Percentiles rank a stretch among this genome's conserved stretches.
phyloP scores from a whole-genome alignment of 108 stramenopile genomes.

The Mayamaea pseudoterrestris region DNA sequence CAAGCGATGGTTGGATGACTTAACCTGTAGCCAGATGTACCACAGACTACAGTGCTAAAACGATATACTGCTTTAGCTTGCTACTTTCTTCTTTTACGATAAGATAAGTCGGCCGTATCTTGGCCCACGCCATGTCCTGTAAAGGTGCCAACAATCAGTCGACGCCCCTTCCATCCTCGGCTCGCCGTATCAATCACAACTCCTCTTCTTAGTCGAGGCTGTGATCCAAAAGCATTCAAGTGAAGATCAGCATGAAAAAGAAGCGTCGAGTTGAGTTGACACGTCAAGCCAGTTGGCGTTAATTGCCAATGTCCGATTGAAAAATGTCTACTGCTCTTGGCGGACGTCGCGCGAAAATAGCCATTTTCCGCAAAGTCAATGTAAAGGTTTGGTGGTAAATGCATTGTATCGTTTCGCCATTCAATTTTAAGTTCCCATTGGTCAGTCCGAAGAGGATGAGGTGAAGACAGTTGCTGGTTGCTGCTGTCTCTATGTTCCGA shows the following conservation, averaged over 20 bases:
- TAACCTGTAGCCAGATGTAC: constrained; percentile 2
- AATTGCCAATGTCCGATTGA: constrained; percentile 2
- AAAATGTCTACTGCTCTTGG: background rate
- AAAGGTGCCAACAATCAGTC: constrained; percentile 62
- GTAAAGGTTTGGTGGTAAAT: background rate
- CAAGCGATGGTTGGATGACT: constrained; percentile 67
- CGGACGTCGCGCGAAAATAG: background rate
- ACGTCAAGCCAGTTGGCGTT: background rate
- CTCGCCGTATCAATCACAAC: constrained; percentile 20
- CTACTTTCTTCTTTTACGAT: constrained; percentile 18
- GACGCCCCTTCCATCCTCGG: constrained; percentile 33
- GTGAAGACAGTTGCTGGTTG: too few relatives aligned
- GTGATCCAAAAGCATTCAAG: constrained; percentile 52
- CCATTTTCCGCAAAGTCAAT: constrained; percentile 8
- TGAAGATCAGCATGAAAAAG: constrained; percentile 45
- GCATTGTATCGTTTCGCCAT: background rate
- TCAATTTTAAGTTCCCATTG: background rate
- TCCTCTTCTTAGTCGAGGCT: constrained; percentile 52
- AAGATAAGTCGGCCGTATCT: constrained; percentile 46
- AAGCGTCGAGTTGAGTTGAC: background rate
- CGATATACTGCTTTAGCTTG: background rate
- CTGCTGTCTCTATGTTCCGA: too few relatives aligned
- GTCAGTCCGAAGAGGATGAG: constrained; percentile 5
- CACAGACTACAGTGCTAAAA: background rate
- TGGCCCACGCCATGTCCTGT: constrained; percentile 41